Percentiles rank a stretch among this genome's conserved stretches.
Evolutionary conservation across 2,329 filamentous ascomycete genomes (phyloP).

Genomic region (Talaromyces sp.): DNA sequence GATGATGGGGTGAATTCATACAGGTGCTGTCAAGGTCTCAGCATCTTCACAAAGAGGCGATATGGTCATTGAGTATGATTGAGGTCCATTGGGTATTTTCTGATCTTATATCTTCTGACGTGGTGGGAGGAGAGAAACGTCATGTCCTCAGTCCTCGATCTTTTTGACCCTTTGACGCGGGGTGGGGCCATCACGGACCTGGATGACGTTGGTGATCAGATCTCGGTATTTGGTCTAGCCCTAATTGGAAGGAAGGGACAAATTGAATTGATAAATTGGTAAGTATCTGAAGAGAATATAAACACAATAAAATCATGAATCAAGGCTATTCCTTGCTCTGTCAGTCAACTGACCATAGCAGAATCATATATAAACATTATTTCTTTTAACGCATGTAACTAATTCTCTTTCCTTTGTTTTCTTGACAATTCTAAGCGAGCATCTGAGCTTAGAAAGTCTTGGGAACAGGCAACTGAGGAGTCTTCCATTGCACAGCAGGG

Average conservation of each 20-base stretch:
- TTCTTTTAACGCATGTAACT: neutral
- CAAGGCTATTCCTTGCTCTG: neutral
- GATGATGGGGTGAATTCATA: neutral
- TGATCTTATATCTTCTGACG: neutral
- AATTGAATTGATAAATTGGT: neutral
- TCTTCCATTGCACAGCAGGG: conserved; percentile 13
- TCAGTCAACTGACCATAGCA: neutral
- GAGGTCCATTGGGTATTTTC: neutral
- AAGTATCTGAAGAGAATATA: neutral
- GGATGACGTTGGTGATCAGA: conserved; percentile 4
- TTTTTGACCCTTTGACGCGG: neutral
- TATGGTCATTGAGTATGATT: neutral
- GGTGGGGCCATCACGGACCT: neutral
- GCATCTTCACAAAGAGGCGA: neutral
- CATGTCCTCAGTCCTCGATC: neutral
- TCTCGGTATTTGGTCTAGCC: neutral
- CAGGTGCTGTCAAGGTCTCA: neutral
- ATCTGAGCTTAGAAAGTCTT: conserved; percentile 23
- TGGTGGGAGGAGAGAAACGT: neutral
- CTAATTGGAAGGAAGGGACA: neutral
- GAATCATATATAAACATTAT: neutral
- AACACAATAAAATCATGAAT: neutral
- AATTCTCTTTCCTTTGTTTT: neutral
- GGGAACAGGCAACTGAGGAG: conserved; percentile 25
- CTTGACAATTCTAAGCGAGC: neutral